phyloP scores from a whole-genome alignment of 1,284 basidiomycete species.

The Athelia psychrophila region DNA sequence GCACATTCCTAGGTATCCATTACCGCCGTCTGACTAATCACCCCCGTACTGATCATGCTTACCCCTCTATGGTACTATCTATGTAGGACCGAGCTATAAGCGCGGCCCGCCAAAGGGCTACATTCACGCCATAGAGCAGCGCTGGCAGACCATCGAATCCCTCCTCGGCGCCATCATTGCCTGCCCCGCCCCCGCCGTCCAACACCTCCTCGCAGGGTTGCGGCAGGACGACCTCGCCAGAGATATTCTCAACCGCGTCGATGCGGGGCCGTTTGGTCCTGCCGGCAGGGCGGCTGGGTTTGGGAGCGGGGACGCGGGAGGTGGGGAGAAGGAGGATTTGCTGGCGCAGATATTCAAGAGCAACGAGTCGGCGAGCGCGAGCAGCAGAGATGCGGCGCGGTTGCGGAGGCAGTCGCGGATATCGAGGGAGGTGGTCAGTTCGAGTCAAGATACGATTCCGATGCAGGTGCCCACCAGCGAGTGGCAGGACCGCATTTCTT shows the following conservation, averaged over 20 bases:
- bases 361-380: slow-evolving; percentile 42
- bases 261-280: slow-evolving; percentile 74
- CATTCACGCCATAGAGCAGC: slow-evolving; percentile 85
- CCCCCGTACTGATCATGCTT: too few relatives aligned
- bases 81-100: slow-evolving; percentile 74
- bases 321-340: slow-evolving; percentile 63
- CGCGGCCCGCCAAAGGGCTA: slow-evolving; percentile 88
- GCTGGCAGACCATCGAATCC: slow-evolving; percentile 88
- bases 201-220: slow-evolving; percentile 65
- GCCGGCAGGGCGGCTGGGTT: slow-evolving; percentile 51
- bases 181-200: slow-evolving; percentile 69
- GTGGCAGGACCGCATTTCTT: slow-evolving; percentile 72
- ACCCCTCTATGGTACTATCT: too few relatives aligned
- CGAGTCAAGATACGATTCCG: slow-evolving; percentile 55
- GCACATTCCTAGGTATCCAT: slow-evolving; percentile 69
- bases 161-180: slow-evolving; percentile 75
- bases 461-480: slow-evolving; percentile 66
- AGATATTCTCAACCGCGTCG: slow-evolving; percentile 70
- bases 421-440: slow-evolving; percentile 74
- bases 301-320: slow-evolving; percentile 37
- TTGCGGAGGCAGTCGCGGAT: slow-evolving; percentile 72
- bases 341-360: slow-evolving; percentile 68
- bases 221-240: slow-evolving; percentile 67
- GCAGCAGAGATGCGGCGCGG: slow-evolving; percentile 53
- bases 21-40: slow-evolving; percentile 4